phyloP scores from a whole-genome alignment of 208 protist genomes.

The Leishmania gerbilli region DNA sequence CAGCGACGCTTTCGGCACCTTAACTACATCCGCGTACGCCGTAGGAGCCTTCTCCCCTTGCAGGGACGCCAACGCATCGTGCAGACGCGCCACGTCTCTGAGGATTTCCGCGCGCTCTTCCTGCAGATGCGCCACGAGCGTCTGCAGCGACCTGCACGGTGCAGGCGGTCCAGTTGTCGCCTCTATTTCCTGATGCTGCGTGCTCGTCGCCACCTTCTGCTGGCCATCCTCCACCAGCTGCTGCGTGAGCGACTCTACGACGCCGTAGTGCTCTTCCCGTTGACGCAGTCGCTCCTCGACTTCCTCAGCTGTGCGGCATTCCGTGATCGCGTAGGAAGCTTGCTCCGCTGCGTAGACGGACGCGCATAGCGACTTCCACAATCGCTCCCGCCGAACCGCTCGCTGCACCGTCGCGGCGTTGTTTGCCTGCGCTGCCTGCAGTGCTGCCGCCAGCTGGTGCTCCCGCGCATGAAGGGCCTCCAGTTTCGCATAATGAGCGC shows the following conservation, averaged over 20 bases:
- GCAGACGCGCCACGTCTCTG: slow-evolving; percentile 18
- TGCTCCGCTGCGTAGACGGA: slow-evolving; percentile 63
- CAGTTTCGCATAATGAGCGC: slow-evolving; percentile 35
- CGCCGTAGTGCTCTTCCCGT: slow-evolving; percentile 45
- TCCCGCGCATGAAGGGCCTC: slow-evolving; percentile 43
- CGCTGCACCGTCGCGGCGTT: slow-evolving; percentile 24
- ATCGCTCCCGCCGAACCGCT: slow-evolving; percentile 40
- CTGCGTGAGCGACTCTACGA: slow-evolving; percentile 53
- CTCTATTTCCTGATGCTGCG: background rate
- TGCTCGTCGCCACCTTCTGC: background rate
- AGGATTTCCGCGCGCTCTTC: slow-evolving; percentile 23
- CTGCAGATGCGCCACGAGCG: slow-evolving; percentile 12
- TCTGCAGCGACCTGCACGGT: slow-evolving; percentile 19
- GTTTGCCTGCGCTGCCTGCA: slow-evolving; percentile 15
- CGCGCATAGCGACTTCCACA: slow-evolving; percentile 67
- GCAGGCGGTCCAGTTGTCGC: background rate
- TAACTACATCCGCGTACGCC: background rate
- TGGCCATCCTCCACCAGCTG: slow-evolving; percentile 29
- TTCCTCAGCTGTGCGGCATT: slow-evolving; percentile 34
- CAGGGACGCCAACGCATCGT: slow-evolving; percentile 4
- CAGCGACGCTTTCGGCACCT: background rate
- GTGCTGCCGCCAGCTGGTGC: slow-evolving; percentile 31
- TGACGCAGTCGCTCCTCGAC: slow-evolving; percentile 36
- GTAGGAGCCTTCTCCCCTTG: background rate
- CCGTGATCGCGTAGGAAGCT: slow-evolving; percentile 47